Base-by-base conservation (phyloP, 2,329 filamentous ascomycete genomes). In the Pseudogymnoascus sp. region DNA sequence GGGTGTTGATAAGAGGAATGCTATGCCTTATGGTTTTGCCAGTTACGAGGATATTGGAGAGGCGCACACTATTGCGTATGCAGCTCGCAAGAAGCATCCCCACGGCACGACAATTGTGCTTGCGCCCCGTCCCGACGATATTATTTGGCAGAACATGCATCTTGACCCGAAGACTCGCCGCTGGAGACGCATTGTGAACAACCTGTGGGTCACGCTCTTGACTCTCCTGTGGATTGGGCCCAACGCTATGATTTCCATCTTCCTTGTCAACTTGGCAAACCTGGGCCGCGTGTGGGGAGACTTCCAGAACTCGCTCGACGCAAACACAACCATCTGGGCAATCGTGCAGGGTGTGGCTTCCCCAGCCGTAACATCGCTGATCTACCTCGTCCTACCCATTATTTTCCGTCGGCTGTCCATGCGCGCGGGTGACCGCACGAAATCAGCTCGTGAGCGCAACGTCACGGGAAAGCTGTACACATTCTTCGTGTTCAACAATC, bases 401-500 rank as follows among this genome's bases (percentile, higher is more conserved):
- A 88, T 96, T 69, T 97, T 99, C 79, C 89, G 94, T 62, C 87
- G 90, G 21, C 80, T 99, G 37, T 88, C 91, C 5, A 87, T 92
- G 64, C 84, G 84, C 67, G 89, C 90, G 4, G 94, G 94, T 66
- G 93, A 97, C 72, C 82, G 89, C 66, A 96, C 91, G 58, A 99
- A 97, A 76, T 96, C 90, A 0, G 90, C 90, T 27, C 86, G 94
- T 61, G 94, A 99, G 73, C 83, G 91, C 31, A 93, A 97, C 73
- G 94, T 99, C 60, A 82, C 94, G 63, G 87, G 85, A 65, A 95
- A 96, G 74, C 82, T 99, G 2, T 99, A 95, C 75, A 83, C 89
- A 15, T 99, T 99, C 78, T 99, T 99, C 75, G 84, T 97, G 60
- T 92, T 99, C 80, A 99, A 99, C 82, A 97, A 97, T 72, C 76